Base-by-base conservation (phyloP, 2,329 filamentous ascomycete species). In the Fusarium sp. region DNA sequence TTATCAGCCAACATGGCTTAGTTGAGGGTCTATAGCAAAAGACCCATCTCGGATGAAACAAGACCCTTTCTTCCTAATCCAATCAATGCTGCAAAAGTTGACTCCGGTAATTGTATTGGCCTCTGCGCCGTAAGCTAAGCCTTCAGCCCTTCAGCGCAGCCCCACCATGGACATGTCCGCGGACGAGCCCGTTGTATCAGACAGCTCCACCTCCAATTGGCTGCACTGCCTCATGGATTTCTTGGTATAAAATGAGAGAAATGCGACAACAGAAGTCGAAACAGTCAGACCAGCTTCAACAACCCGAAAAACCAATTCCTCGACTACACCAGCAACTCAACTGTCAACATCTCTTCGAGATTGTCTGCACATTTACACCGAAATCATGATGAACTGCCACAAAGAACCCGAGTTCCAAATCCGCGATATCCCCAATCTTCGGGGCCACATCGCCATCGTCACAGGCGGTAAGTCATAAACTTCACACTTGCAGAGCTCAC, bases 381-480 rank as follows among this genome's bases (percentile, higher is more conserved):
- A 11, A 20, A 59, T 3, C 28, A 74, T 61, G 71, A 38, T 60
- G 41, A 74, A 64, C 58, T 66, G 62, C 20, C 67, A 54, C 20
- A 31, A 24, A 8, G 66, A 73, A 47, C 66, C 66, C n/a, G 62
- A 68, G 20, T 72, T 74, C 24, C 48, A 68, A 41, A 36, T 74
- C 49, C 69, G 45, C 6, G 75, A 78, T 31, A 69, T 78, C 10
- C 72, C 76, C 3, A 72, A 52, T 22, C 70, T 77, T 9, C 66
- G 42, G 3, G 75, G 75, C 7, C 75, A 77, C 31, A 56, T 78
- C 10, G 69, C 39, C 11, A 76, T 78, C 7, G 74, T 78, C 2
- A 78, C 77, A 2, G 76, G 76, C 22, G 76, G 76, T 77, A 54
- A 39, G 71, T 22, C 1, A 26, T 3, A 13, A 7, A 11, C 5